Conservation (phyloP, 139 green algal species). For the Chlorella vulgaris region DNA sequence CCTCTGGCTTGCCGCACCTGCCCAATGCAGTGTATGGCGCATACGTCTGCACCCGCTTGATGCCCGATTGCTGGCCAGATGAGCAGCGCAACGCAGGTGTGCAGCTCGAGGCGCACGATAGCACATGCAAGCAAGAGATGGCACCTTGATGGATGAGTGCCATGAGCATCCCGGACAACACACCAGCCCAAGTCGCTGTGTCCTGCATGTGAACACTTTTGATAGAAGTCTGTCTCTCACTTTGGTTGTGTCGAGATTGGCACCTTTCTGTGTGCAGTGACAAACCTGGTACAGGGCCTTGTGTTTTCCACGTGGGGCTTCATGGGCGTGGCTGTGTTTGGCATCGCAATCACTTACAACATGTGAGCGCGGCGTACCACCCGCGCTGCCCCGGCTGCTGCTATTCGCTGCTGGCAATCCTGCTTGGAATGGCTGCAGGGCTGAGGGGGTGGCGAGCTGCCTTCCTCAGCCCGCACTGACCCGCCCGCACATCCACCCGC, state of each 20-base stretch:
- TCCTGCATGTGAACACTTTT: neutral
- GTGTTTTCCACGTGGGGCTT: slow-evolving; percentile 44
- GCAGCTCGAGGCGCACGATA: neutral
- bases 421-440: no score
- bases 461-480: neutral
- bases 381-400: neutral
- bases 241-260: no score
- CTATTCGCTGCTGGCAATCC: neutral
- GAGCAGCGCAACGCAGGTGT: slow-evolving; percentile 11
- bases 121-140: no score
- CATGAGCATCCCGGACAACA: neutral
- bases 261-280: neutral
- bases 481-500: no score
- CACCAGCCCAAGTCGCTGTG: neutral
- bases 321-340: slow-evolving; percentile 26
- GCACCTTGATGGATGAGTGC: neutral
- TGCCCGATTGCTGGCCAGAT: slow-evolving; percentile 37
- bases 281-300: slow-evolving; percentile 32
- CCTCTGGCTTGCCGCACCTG: no score
- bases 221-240: neutral
- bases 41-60: slow-evolving; percentile 5
- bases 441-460: slow-evolving; percentile 7
- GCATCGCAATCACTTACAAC: slow-evolving; percentile 52
- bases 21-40: slow-evolving; percentile 51
- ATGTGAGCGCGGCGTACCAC: slow-evolving; percentile 6